These are phyloP conservation scores for Podospora pseudocomata DNA, from an alignment of 495 filamentous ascomycete species.

Conservation along the genomic window DNA sequence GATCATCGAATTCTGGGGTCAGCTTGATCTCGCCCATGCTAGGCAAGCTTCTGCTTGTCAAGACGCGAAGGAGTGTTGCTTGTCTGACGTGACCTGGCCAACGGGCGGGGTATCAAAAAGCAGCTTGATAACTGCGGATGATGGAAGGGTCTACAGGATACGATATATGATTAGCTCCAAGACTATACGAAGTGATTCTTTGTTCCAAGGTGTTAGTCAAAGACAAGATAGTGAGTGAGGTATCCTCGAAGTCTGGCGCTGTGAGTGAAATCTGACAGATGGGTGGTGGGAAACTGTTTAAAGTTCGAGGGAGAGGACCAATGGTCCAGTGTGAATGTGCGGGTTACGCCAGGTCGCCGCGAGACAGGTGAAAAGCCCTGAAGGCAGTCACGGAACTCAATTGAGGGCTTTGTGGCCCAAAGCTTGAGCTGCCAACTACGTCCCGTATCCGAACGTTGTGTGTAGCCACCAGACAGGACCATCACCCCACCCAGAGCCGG, in stretches of 20 bases:
- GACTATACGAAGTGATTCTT: background rate
- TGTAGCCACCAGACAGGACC: background rate
- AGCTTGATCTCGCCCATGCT: slow-evolving; percentile 51
- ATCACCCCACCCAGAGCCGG: background rate
- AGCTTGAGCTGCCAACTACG: background rate
- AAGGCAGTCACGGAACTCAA: background rate
- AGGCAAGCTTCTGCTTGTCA: slow-evolving; percentile 44
- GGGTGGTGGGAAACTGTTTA: background rate
- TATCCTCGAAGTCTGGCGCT: background rate
- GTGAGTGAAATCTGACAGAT: background rate
- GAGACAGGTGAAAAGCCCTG: background rate
- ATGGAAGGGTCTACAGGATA: background rate
- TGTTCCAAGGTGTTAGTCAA: background rate
- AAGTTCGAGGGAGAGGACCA: background rate
- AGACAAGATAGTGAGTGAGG: slow-evolving; percentile 8
- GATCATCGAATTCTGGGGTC: slow-evolving; percentile 54
- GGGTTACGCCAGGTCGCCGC: background rate
- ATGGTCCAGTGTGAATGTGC: background rate
- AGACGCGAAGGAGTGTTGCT: slow-evolving; percentile 7
- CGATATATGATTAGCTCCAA: background rate
- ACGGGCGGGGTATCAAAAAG: slow-evolving; percentile 7
- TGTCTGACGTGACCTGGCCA: slow-evolving; percentile 8
- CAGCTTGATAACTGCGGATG: background rate
- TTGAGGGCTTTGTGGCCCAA: background rate
- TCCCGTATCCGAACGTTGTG: background rate